Evolutionary conservation across 83 land plant species (phyloP), one percentile per base, ranked within the genome.

Genomic region (Picea engelmannii): DNA sequence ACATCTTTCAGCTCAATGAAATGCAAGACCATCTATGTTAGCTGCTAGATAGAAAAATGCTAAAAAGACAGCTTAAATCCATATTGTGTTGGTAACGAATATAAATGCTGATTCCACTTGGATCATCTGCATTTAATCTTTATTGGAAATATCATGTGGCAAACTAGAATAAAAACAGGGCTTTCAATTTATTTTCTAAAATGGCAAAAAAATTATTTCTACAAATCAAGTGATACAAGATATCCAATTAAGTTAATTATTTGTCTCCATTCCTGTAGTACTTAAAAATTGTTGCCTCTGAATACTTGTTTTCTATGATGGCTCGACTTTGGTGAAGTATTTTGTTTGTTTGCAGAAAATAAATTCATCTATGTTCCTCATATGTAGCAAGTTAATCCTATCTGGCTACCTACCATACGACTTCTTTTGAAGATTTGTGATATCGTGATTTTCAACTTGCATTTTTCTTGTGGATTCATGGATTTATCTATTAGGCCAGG

Each of bases 381-480:
- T n/a, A 44, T 16, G 9, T 47, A 47, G 25, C 5, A n/a, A 73
- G 55, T 11, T 44, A 17, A 44, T 44, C 58, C 47, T 73, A 44
- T 44, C 55, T 73, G 5, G 47, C n/a, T 25, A 15, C 21, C 23
- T 25, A 15, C 21, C 23, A 44, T 8, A 73, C 76, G n/a, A n/a
- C 76, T 44, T 52, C 38, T 71, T 68, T 40, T 44, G n/a, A 73
- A 10, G 21, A n/a, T 73, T 73, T 52, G 21, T 73, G 76, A n/a
- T 44, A n/a, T 12, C 5, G 9, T 9, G 24, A 12, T 4, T 44
- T 47, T n/a, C 11, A 44, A 44, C 58, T 44, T 44, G 15, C 24
- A 44, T 44, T 52, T 55, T 13, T 11, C 13, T 55, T 8, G 25
- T 8, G 9, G 16, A 21, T 10, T 20, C 10, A 71, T 42, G 23